Percentiles rank a stretch among this genome's conserved stretches.
phyloP scores from a whole-genome alignment of 441 rosid species.

The California macrophylla region DNA sequence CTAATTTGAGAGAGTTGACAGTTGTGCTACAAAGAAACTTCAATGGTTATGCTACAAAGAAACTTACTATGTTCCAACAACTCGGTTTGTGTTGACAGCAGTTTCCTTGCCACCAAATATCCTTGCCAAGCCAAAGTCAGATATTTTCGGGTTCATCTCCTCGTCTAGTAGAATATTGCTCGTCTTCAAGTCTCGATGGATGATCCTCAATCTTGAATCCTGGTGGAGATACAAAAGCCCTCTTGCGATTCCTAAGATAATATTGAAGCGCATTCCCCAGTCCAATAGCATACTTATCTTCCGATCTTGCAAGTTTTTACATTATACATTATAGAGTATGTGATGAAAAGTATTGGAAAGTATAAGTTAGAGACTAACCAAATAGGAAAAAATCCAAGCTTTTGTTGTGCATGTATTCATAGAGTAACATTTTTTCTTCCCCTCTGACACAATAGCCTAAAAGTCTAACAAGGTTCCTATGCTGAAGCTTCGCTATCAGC shows the following conservation, averaged over 20 bases:
- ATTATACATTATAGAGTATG: not conserved
- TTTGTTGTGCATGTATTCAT: slow-evolving; percentile 50
- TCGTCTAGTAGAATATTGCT: slow-evolving; percentile 39
- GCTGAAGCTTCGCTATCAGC: slow-evolving; percentile 57
- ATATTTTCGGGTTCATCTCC: slow-evolving; percentile 43
- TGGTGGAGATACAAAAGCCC: slow-evolving; percentile 64
- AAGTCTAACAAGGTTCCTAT: slow-evolving; percentile 52
- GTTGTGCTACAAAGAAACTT: not conserved
- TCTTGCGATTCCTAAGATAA: slow-evolving; percentile 46
- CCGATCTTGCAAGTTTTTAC: slow-evolving; percentile 29
- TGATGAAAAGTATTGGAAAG: not conserved
- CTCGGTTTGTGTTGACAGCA: slow-evolving; percentile 41
- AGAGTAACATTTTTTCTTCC: slow-evolving; percentile 41
- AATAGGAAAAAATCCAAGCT: slow-evolving; percentile 49
- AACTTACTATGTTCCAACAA: slow-evolving; percentile 63
- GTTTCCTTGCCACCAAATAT: slow-evolving; percentile 51
- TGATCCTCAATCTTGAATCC: slow-evolving; percentile 56
- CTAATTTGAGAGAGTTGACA: not conserved
- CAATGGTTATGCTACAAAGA: not conserved
- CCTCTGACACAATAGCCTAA: slow-evolving; percentile 46
- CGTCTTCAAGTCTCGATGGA: slow-evolving; percentile 39
- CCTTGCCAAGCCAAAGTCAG: slow-evolving; percentile 43
- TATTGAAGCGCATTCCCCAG: slow-evolving; percentile 40
- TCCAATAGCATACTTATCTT: slow-evolving; percentile 24
- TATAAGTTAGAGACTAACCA: slow-evolving; percentile 23